Base-by-base conservation (phyloP, 83 land plant species). In the Picea abies region DNA sequence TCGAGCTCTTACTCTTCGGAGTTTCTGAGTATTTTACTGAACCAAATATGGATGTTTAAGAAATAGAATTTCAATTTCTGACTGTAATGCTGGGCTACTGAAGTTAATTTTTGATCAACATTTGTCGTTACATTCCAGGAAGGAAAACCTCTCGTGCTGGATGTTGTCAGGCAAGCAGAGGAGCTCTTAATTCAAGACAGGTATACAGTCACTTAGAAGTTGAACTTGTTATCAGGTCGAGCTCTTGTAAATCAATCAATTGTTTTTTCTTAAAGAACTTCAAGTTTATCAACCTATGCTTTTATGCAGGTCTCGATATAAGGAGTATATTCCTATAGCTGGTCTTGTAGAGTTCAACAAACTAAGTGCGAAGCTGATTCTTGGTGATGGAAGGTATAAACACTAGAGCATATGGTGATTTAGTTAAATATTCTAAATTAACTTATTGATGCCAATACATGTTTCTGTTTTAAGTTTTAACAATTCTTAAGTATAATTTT, bases 331-430 rank as follows among this genome's bases (percentile, higher is more conserved):
- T 62, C 94, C 97, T 0, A 97, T 97, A 58, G 88, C 92, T 70
- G 99, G 99, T 32, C 82, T 91, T 77, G 93, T 91, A 26, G 90
- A 90, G 25, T 97, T 97, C 86, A 94, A 96, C 61, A 91, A 94
- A 87, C 87, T 91, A 29, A 96, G 98, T 87, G 97, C 98, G 16
- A 94, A 92, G 87, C 35, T 32, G 35, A 32, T 32, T 32, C 35
- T 32, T 32, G 35, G 35, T 32, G 35, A 32, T 32, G 35, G 35
- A 32, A 32, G 35, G 1, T 2, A 1, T 32, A 1, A 68, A n/a
- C 16, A n/a, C 37, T 72, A 47, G 25, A 35, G 60, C 3, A 29
- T 3, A n/a, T 60, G 9, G 19, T 23, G 66, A 63, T 63, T 63
- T 44, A 44, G 47, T 5, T 0, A 44, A 44, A 44, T 44, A 44